Conservation (phyloP, 805 yeast species). For the Zygotorulaspora sp. region DNA sequence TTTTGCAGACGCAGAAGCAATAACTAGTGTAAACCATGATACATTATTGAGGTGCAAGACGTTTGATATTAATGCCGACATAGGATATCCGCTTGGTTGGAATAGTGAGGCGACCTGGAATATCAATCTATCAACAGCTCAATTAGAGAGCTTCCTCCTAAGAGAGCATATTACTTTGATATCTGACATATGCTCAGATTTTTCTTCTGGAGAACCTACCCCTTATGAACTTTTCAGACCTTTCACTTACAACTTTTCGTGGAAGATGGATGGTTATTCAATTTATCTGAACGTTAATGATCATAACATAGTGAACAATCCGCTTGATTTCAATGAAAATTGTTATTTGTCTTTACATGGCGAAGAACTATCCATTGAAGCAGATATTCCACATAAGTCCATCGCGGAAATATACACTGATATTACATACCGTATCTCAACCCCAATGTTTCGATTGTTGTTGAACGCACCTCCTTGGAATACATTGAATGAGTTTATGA, state of each 20-base stretch:
- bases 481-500: conserved; percentile 68
- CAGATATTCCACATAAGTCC: conserved; percentile 56
- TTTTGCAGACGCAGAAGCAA: conserved; percentile 54
- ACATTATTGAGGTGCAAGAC: conserved; percentile 58
- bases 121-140: conserved; percentile 48
- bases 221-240: conserved; percentile 80
- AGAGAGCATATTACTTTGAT: conserved; percentile 77
- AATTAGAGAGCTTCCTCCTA: conserved; percentile 58
- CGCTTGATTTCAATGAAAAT: conserved; percentile 78
- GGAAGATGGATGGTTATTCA: conserved; percentile 56
- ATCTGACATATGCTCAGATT: conserved; percentile 71
- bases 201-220: conserved; percentile 63
- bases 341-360: conserved; percentile 73
- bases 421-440: conserved; percentile 46
- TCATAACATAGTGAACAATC: conserved; percentile 81
- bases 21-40: conserved; percentile 88
- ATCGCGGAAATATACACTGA: conserved; percentile 49
- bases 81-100: conserved; percentile 78
- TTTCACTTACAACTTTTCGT: conserved; percentile 52
- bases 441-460: conserved; percentile 57
- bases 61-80: conserved; percentile 50
- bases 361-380: conserved; percentile 42
- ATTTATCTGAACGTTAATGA: conserved; percentile 79
- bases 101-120: conserved; percentile 72
- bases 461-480: conserved; percentile 91